Conservation (phyloP, 495 filamentous ascomycete species). For the Penicillium diatomitis region DNA sequence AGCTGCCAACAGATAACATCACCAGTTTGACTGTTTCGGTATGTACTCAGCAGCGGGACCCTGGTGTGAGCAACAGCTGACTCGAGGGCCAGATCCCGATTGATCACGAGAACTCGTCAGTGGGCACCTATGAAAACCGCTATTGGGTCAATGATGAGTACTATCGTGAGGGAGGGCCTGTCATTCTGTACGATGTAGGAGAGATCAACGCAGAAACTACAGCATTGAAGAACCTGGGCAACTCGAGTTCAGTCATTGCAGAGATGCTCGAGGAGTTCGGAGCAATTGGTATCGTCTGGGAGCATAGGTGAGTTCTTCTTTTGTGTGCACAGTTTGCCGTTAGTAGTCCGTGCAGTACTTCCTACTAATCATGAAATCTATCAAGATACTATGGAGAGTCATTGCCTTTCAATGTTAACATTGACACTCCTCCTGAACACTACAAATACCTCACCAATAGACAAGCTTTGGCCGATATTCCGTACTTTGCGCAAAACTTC, state of each 20-base stretch:
- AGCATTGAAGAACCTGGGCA: conserved; percentile 24
- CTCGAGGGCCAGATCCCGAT: conserved; percentile 30
- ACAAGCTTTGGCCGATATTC: conserved; percentile 46
- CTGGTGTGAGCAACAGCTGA: too few relatives aligned
- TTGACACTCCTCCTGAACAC: conserved; percentile 36
- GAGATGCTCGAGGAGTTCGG: conserved; percentile 36
- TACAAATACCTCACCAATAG: conserved; percentile 41
- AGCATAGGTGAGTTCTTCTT: conserved; percentile 38
- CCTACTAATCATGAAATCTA: not conserved
- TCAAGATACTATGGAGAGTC: conserved; percentile 46
- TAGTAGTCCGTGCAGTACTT: not conserved
- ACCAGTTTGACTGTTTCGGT: conserved; percentile 15
- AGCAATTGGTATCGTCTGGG: conserved; percentile 49
- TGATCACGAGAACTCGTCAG: conserved; percentile 30
- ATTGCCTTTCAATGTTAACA: conserved; percentile 35
- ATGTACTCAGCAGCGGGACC: too few relatives aligned
- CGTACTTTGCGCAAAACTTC: conserved; percentile 43
- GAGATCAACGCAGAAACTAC: conserved; percentile 29
- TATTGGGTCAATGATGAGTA: conserved; percentile 45
- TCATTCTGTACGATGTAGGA: conserved; percentile 46
- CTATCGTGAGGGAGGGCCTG: conserved; percentile 42
- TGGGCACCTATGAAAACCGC: conserved; percentile 43
- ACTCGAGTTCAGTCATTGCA: conserved; percentile 32
- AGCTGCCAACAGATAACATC: not conserved
- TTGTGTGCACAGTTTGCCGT: not conserved